Percentiles rank a stretch among this genome's conserved stretches.
Evolutionary conservation across 257 asterid genomes (phyloP).

Genomic region (Linaria vulgaris): DNA sequence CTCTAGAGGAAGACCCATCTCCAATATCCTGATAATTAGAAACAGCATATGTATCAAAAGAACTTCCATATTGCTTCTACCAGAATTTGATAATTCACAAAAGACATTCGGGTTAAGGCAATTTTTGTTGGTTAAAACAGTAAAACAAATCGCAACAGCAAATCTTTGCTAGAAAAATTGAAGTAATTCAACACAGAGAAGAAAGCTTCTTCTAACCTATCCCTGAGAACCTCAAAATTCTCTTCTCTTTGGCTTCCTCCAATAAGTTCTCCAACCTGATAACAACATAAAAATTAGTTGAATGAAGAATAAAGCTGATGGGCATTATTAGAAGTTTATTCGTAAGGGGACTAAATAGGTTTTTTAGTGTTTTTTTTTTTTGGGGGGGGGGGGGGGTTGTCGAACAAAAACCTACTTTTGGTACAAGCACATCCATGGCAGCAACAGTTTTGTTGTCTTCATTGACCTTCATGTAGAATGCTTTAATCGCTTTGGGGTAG

Average conservation of each 20-base stretch:
- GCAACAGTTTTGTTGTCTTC: conserved; percentile 94
- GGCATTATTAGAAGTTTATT: background rate
- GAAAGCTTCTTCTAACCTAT: conserved; percentile 49
- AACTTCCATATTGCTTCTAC: background rate
- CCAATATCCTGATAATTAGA: conserved; percentile 60
- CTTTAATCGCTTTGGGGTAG: conserved; percentile 92
- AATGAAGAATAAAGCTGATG: background rate
- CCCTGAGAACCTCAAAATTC: conserved; percentile 68
- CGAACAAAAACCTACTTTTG: conserved; percentile 51
- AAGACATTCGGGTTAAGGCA: too few relatives aligned
- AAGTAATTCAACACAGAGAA: background rate
- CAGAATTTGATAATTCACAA: background rate
- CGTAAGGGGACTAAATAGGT: too few relatives aligned
- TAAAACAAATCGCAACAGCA: background rate
- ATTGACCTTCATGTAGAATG: conserved; percentile 96
- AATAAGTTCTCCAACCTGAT: conserved; percentile 93
- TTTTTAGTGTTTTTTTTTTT: too few relatives aligned
- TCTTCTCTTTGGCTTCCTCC: conserved; percentile 99
- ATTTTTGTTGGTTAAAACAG: background rate
- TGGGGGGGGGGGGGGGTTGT: too few relatives aligned
- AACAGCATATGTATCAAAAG: conserved; percentile 1
- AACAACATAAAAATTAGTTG: too few relatives aligned
- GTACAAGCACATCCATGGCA: conserved; percentile 99
- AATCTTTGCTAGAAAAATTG: background rate
- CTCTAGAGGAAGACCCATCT: conserved; percentile 71